Percentiles rank a stretch among this genome's conserved stretches.
phyloP scores from a whole-genome alignment of 208 protist genomes.

The Acanthamoeba castellanii region DNA sequence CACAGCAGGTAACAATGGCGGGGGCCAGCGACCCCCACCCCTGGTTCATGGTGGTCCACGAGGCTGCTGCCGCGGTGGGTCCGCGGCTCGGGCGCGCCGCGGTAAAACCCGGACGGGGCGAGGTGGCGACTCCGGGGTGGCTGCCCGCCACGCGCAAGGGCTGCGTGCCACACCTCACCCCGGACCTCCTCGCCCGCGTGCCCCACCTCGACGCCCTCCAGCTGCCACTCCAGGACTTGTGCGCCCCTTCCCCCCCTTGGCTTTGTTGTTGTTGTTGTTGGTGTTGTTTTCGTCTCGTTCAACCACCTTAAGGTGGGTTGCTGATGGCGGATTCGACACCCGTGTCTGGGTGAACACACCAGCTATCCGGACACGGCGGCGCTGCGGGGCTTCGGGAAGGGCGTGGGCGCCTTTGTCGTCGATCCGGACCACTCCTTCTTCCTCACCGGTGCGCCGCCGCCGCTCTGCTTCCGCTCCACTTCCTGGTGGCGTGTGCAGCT shows the following conservation, averaged over 20 bases:
- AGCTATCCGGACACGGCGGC: conserved; percentile 1
- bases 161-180: conserved; percentile 27
- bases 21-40: neutral
- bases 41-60: neutral
- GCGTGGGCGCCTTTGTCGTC: conserved; percentile 23
- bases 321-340: neutral
- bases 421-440: conserved; percentile 9
- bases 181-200: conserved; percentile 1
- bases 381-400: neutral
- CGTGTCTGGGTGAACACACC: neutral
- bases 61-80: too few species aligned
- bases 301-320: neutral
- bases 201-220: conserved; percentile 32
- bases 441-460: neutral
- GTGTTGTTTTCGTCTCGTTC: too few species aligned
- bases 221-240: conserved; percentile 38
- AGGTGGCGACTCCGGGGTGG: neutral
- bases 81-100: neutral
- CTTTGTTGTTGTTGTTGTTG: too few species aligned
- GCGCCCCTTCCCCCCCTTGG: neutral
- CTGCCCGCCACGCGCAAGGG: conserved; percentile 19
- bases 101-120: neutral
- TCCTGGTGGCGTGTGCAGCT: too few species aligned
- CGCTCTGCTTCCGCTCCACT: neutral
- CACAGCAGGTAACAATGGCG: neutral